Conservation (phyloP, 2,329 filamentous ascomycete genomes). For the Colletotrichum sp. region DNA sequence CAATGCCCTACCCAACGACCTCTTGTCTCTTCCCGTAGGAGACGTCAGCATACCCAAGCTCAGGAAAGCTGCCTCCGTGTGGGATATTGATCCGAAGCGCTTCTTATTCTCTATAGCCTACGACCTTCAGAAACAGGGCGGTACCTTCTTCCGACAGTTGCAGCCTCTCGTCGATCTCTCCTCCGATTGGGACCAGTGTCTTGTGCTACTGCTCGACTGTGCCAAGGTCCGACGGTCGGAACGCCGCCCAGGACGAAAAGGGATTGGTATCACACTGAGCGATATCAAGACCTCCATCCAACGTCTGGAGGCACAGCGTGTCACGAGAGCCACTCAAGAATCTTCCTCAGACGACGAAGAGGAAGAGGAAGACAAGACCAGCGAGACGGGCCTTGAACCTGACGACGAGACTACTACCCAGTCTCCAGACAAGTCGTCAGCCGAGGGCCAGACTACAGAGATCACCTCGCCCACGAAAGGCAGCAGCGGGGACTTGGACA, state of each 20-base stretch:
- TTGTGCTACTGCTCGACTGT: background rate
- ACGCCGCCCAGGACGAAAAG: background rate
- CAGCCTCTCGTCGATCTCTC: background rate
- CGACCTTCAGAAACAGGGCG: background rate
- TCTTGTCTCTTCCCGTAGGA: background rate
- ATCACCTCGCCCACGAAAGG: background rate
- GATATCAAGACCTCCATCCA: background rate
- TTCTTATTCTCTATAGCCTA: background rate
- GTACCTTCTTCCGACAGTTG: background rate
- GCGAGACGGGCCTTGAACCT: background rate
- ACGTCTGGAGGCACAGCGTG: background rate
- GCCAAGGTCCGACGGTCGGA: background rate
- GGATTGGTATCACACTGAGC: background rate
- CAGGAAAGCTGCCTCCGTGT: background rate
- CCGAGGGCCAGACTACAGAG: background rate
- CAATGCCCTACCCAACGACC: background rate
- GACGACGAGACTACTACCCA: background rate
- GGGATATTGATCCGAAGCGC: background rate
- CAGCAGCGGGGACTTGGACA: background rate
- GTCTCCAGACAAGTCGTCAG: background rate
- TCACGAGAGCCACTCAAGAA: background rate
- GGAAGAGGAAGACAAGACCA: background rate
- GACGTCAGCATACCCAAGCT: background rate
- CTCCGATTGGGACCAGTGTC: background rate
- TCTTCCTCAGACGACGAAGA: background rate